Evolutionary conservation across 208 protist genomes (phyloP).

Genomic region (Leishmania arabica): DNA sequence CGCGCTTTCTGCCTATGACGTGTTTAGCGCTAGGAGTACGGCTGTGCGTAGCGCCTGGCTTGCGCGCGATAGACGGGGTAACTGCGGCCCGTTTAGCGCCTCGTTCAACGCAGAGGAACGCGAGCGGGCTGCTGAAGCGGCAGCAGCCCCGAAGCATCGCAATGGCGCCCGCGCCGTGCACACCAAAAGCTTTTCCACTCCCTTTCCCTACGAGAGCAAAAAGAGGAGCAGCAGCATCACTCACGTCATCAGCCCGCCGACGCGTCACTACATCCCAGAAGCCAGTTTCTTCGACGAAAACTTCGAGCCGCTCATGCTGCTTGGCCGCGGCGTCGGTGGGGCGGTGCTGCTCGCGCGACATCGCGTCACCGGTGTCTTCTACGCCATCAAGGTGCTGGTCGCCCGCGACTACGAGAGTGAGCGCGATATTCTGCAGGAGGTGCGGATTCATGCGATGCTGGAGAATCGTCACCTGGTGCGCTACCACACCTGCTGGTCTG

Average conservation of each 20-base stretch:
- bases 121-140: background rate
- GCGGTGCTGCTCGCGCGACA: constrained; percentile 78
- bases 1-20: constrained; percentile 13
- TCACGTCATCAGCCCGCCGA: constrained; percentile 22
- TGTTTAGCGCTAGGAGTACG: background rate
- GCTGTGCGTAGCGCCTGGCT: background rate
- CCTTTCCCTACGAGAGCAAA: constrained; percentile 10
- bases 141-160: too few relatives aligned
- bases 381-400: constrained; percentile 87
- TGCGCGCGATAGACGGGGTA: background rate
- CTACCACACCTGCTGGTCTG: constrained; percentile 85
- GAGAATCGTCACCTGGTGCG: constrained; percentile 63
- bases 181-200: background rate
- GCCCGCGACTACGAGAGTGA: constrained; percentile 65
- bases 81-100: background rate
- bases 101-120: background rate
- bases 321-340: constrained; percentile 75
- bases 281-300: constrained; percentile 89
- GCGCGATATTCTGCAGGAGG: constrained; percentile 69
- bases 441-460: constrained; percentile 74
- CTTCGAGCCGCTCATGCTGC: constrained; percentile 69
- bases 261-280: constrained; percentile 13
- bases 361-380: constrained; percentile 77
- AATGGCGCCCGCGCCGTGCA: background rate
- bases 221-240: constrained; percentile 16